These are phyloP conservation scores for Hypoxylon sp. DNA, from an alignment of 2,329 filamentous ascomycete species.

Conservation along the genomic window DNA sequence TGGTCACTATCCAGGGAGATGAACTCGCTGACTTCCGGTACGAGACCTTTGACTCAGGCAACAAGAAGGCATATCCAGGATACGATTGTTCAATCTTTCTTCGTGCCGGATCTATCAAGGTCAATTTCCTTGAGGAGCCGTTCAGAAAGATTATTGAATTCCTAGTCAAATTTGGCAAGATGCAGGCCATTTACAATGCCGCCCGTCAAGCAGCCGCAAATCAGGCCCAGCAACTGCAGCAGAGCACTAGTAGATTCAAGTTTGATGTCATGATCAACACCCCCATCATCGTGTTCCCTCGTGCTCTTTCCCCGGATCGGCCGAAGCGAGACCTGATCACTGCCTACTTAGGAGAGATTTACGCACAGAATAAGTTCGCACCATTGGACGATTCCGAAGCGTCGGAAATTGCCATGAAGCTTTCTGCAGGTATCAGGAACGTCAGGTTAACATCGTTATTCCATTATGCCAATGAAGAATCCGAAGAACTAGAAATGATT, in stretches of 20 bases:
- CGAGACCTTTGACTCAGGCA: slow-evolving; percentile 87
- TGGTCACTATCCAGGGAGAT: slow-evolving; percentile 95
- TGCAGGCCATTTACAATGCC: slow-evolving; percentile 99
- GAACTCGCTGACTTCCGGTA: slow-evolving; percentile 98
- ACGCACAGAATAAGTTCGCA: slow-evolving; percentile 92
- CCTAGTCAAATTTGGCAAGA: slow-evolving; percentile 98
- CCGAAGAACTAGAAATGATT: slow-evolving; percentile 94
- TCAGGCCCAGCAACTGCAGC: slow-evolving; percentile 92
- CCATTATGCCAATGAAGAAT: slow-evolving; percentile 77
- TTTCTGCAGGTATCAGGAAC: slow-evolving; percentile 91
- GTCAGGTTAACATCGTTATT: slow-evolving; percentile 92
- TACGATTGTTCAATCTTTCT: slow-evolving; percentile 94
- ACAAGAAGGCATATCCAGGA: slow-evolving; percentile 82
- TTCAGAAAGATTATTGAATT: slow-evolving; percentile 99
- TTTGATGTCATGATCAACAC: slow-evolving; percentile 95
- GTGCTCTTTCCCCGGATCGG: slow-evolving; percentile 77
- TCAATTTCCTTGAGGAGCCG: slow-evolving; percentile 97
- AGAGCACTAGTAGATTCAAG: slow-evolving; percentile 89
- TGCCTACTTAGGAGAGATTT: slow-evolving; percentile 96
- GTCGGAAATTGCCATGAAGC: slow-evolving; percentile 85
- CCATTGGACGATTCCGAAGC: slow-evolving; percentile 82
- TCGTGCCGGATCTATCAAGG: slow-evolving; percentile 92
- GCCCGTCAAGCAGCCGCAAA: slow-evolving; percentile 94
- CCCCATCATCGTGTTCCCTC: slow-evolving; percentile 94
- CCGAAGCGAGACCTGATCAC: slow-evolving; percentile 85